Conservation (phyloP, 2,329 filamentous ascomycete genomes). For the Gaeumannomyces sp. region DNA sequence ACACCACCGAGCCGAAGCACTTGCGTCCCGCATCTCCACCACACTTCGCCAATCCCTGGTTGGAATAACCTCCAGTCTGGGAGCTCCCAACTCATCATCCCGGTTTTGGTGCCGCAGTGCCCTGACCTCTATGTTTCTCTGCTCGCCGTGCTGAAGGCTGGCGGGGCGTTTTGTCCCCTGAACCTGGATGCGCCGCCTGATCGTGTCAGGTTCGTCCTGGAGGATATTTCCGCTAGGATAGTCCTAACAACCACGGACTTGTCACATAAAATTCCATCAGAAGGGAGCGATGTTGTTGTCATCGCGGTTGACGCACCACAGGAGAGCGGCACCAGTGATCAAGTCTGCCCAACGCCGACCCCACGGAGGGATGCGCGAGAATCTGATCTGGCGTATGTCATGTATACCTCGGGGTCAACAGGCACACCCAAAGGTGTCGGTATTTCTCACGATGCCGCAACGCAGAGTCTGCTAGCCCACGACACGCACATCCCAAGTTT, state of each 20-base stretch:
- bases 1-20: constrained; percentile 47
- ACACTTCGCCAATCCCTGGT: neutral
- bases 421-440: constrained; percentile 83
- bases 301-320: constrained; percentile 29
- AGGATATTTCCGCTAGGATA: constrained; percentile 66
- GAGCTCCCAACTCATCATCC: constrained; percentile 50
- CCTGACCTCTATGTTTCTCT: constrained; percentile 72
- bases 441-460: constrained; percentile 72
- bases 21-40: constrained; percentile 46
- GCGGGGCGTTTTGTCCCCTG: constrained; percentile 80
- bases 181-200: constrained; percentile 72
- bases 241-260: constrained; percentile 57
- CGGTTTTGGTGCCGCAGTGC: constrained; percentile 71
- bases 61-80: neutral
- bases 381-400: constrained; percentile 68
- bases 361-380: constrained; percentile 13
- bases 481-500: constrained; percentile 71
- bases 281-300: constrained; percentile 23
- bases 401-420: constrained; percentile 91
- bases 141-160: constrained; percentile 72
- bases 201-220: constrained; percentile 70
- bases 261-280: constrained; percentile 30
- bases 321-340: constrained; percentile 6
- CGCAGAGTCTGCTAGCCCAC: constrained; percentile 78
- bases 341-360: neutral